These are phyloP conservation scores for Zygotorulaspora sp. DNA, from an alignment of 805 yeast species.

Conservation along the genomic window DNA sequence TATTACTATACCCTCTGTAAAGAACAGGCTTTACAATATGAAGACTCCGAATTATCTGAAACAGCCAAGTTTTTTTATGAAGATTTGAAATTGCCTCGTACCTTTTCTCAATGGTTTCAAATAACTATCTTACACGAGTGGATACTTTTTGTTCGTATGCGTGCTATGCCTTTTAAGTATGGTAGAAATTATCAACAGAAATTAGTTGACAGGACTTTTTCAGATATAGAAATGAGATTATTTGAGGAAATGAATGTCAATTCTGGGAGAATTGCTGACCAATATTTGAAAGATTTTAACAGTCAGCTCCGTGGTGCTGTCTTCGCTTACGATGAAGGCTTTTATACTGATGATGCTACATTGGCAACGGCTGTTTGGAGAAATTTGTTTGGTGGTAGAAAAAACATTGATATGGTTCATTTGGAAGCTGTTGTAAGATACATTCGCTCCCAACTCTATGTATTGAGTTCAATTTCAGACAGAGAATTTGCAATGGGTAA, in stretches of 20 bases:
- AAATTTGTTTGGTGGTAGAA: constrained; percentile 83
- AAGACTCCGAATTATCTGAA: constrained; percentile 64
- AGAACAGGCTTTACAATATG: constrained; percentile 72
- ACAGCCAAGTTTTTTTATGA: constrained; percentile 83
- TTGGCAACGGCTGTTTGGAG: constrained; percentile 82
- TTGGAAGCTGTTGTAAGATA: constrained; percentile 87
- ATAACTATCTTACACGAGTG: constrained; percentile 86
- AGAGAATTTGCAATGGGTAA: constrained; percentile 91
- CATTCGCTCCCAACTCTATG: constrained; percentile 83
- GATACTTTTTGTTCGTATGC: constrained; percentile 91
- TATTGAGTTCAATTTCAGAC: constrained; percentile 79
- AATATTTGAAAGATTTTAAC: constrained; percentile 84
- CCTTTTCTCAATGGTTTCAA: constrained; percentile 96
- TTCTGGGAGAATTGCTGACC: constrained; percentile 77
- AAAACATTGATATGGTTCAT: constrained; percentile 73
- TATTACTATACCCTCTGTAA: constrained; percentile 83
- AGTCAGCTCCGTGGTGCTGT: constrained; percentile 86
- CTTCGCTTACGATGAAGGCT: constrained; percentile 89
- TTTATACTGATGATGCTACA: constrained; percentile 71
- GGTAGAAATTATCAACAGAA: constrained; percentile 90
- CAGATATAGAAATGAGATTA: constrained; percentile 82
- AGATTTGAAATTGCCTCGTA: constrained; percentile 72
- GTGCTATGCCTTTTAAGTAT: constrained; percentile 89
- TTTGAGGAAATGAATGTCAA: constrained; percentile 80
- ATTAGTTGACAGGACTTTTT: constrained; percentile 80